Evolutionary conservation across 345 rosid species (phyloP).

Genomic region (Draba incana): DNA sequence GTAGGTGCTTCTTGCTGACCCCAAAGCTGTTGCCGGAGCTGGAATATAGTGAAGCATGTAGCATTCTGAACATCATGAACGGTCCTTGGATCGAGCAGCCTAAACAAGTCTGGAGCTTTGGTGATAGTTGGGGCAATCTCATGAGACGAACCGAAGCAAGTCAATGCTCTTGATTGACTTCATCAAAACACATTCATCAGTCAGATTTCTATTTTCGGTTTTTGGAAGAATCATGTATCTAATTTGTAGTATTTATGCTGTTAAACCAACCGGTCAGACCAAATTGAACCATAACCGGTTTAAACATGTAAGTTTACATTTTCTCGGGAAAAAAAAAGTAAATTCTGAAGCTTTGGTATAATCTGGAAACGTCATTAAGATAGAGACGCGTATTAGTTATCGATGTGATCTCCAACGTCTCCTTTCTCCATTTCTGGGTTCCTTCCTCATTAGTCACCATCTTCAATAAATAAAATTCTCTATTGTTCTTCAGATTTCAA

Average conservation of each 20-base stretch:
- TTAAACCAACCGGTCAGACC: conserved; percentile 20
- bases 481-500: conserved; percentile 27
- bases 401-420: conserved; percentile 43
- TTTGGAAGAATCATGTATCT: not conserved
- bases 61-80: conserved; percentile 90
- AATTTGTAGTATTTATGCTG: not conserved
- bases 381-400: not conserved
- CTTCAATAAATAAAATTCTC: not conserved
- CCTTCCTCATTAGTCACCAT: conserved; percentile 5
- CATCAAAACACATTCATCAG: not conserved
- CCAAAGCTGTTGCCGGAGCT: conserved; percentile 88
- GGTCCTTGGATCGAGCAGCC: conserved; percentile 94
- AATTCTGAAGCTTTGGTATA: too few species aligned
- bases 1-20: conserved; percentile 89
- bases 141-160: conserved; percentile 45
- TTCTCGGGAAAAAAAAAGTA: conserved; percentile 5
- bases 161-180: conserved; percentile 37
- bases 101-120: conserved; percentile 81
- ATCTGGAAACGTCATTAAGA: too few species aligned
- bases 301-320: not conserved
- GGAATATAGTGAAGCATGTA: conserved; percentile 89
- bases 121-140: conserved; percentile 65
- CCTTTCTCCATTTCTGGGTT: not conserved
- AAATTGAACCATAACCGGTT: not conserved
- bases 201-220: not conserved